These are phyloP conservation scores for Flaveria trinervia DNA, from an alignment of 129 eudicot species.

Conservation along the genomic window DNA sequence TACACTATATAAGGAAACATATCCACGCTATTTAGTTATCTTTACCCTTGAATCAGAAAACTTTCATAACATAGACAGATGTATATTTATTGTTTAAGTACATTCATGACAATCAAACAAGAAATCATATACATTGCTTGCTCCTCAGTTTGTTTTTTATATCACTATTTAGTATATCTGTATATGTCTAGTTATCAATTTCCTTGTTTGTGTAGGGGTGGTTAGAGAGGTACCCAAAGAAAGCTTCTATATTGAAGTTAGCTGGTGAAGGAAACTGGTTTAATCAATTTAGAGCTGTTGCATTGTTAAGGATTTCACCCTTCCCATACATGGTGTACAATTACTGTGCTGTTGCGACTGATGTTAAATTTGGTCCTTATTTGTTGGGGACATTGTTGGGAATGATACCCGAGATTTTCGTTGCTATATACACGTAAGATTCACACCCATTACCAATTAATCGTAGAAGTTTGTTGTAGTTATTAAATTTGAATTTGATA, in stretches of 20 bases:
- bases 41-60: neutral
- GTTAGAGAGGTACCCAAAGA: constrained; percentile 79
- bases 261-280: constrained; percentile 91
- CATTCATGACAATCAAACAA: neutral
- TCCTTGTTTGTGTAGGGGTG: constrained; percentile 48
- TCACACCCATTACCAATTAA: neutral
- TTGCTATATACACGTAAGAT: constrained; percentile 90
- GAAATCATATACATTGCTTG: neutral
- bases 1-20: neutral
- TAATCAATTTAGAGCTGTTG: constrained; percentile 74
- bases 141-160: neutral
- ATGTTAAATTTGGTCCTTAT: constrained; percentile 84
- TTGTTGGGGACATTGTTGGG: constrained; percentile 75
- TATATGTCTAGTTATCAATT: neutral
- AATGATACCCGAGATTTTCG: constrained; percentile 84
- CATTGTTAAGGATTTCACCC: constrained; percentile 82
- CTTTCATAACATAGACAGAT: neutral
- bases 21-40: neutral
- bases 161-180: neutral
- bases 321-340: constrained; percentile 82
- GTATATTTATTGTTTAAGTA: neutral
- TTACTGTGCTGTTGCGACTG: constrained; percentile 85
- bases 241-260: constrained; percentile 74
- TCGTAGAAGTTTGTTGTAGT: neutral
- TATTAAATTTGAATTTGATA: neutral